Evolutionary conservation across 441 rosid species (phyloP).

Genomic region (Mallotus repandus): DNA sequence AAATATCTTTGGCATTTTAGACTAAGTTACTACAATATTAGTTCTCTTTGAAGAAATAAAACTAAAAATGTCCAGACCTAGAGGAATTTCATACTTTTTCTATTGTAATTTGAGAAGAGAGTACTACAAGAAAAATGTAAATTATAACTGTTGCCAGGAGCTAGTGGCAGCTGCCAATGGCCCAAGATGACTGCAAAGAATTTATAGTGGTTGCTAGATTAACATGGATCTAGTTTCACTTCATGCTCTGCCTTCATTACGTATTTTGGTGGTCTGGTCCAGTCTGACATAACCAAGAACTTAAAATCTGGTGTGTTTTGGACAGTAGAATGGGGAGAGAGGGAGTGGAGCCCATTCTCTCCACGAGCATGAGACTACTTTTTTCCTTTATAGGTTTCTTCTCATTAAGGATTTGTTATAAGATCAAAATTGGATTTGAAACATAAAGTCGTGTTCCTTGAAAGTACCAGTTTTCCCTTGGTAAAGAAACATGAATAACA

Average conservation of each 20-base stretch:
- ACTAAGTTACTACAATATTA: background rate
- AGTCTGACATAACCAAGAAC: no score
- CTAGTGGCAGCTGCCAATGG: background rate
- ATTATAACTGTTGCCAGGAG: background rate
- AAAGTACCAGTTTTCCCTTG: background rate
- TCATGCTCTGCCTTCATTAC: no score
- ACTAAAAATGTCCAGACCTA: background rate
- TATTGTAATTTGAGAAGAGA: background rate
- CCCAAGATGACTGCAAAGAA: background rate
- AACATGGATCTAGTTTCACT: no score
- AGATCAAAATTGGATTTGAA: background rate
- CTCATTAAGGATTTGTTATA: background rate
- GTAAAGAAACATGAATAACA: background rate
- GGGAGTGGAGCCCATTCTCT: no score
- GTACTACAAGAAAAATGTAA: no score
- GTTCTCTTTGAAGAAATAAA: background rate
- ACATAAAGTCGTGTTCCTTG: background rate
- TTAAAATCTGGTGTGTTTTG: no score
- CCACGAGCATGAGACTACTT: background rate
- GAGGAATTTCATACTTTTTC: no score
- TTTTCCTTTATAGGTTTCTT: background rate
- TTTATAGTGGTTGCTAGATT: background rate
- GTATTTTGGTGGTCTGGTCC: no score
- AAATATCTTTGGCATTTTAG: background rate
- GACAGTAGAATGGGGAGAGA: no score